These are phyloP conservation scores for Penicillium sp. DNA, from an alignment of 2,329 filamentous ascomycete genomes.

Conservation along the genomic window DNA sequence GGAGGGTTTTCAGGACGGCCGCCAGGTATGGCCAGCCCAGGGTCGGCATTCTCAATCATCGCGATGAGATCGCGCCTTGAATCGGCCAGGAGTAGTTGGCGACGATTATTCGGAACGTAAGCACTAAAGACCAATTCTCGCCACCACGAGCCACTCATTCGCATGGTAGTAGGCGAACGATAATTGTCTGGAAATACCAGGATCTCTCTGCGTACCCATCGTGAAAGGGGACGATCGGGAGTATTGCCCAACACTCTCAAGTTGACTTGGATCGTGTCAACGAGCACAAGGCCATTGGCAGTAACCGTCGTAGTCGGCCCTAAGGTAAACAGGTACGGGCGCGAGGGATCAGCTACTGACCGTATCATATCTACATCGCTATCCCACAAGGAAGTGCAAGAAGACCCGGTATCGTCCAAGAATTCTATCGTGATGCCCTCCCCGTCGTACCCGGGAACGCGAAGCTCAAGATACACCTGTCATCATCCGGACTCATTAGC, in stretches of 20 bases:
- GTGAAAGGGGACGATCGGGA: no score
- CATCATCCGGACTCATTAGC: background rate
- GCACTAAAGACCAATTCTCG: conserved; percentile 14
- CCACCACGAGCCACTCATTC: background rate
- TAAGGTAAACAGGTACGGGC: background rate
- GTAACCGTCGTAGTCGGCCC: no score
- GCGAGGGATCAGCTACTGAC: background rate
- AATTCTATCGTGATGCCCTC: background rate
- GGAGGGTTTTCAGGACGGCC: no score
- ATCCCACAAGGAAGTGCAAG: background rate
- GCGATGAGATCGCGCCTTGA: no score
- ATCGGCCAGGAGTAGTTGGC: no score
- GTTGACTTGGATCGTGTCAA: background rate
- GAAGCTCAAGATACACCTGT: background rate
- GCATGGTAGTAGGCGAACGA: background rate
- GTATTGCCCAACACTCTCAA: background rate
- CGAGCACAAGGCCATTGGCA: background rate
- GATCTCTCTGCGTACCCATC: no score
- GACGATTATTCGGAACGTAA: no score
- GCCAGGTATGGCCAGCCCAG: no score
- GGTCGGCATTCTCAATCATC: no score
- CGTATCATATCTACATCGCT: background rate
- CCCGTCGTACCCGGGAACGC: background rate
- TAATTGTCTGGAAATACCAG: background rate
- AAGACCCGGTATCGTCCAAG: background rate